phyloP scores from a whole-genome alignment of 2,329 filamentous ascomycete species.

The Waltergamsia citrina region DNA sequence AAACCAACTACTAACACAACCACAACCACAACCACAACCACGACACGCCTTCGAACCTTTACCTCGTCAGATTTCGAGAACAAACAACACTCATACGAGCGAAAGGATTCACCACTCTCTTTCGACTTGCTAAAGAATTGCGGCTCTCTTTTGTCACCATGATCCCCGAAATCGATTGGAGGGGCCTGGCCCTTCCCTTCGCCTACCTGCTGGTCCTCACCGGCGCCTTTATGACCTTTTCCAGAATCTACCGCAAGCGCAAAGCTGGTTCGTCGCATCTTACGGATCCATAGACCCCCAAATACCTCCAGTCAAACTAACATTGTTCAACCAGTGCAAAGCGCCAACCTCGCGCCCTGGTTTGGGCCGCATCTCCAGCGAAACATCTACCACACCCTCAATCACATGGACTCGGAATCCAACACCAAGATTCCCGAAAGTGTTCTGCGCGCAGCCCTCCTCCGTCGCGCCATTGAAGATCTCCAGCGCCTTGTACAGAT shows the following conservation, averaged over 20 bases:
- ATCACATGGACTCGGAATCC: slow-evolving; percentile 67
- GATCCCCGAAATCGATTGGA: slow-evolving; percentile 54
- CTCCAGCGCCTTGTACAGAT: slow-evolving; percentile 87
- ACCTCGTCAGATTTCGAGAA: too few species aligned
- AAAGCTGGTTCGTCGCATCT: slow-evolving; percentile 65
- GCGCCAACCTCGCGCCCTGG: slow-evolving; percentile 85
- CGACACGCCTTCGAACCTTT: too few species aligned
- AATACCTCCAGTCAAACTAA: slow-evolving; percentile 5
- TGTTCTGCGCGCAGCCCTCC: slow-evolving; percentile 76
- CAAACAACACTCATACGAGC: too few species aligned
- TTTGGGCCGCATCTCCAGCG: slow-evolving; percentile 85
- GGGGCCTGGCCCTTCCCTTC: slow-evolving; percentile 76
- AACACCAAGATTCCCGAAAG: slow-evolving; percentile 66
- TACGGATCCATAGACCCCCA: slow-evolving; percentile 3
- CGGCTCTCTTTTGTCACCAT: too few species aligned
- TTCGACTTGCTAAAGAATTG: too few species aligned
- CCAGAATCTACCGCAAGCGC: slow-evolving; percentile 83
- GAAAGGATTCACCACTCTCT: too few species aligned
- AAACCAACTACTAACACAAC: too few species aligned
- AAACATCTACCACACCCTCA: slow-evolving; percentile 87
- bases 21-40: too few species aligned
- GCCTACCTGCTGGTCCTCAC: slow-evolving; percentile 83
- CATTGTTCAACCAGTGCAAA: slow-evolving; percentile 48
- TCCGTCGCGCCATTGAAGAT: slow-evolving; percentile 85
- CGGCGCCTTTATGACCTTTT: slow-evolving; percentile 86